Evolutionary conservation across 225 moss, liverwort and hornwort species (phyloP), one percentile per base, ranked within the genome.

Genomic region (Bryum argenteum): DNA sequence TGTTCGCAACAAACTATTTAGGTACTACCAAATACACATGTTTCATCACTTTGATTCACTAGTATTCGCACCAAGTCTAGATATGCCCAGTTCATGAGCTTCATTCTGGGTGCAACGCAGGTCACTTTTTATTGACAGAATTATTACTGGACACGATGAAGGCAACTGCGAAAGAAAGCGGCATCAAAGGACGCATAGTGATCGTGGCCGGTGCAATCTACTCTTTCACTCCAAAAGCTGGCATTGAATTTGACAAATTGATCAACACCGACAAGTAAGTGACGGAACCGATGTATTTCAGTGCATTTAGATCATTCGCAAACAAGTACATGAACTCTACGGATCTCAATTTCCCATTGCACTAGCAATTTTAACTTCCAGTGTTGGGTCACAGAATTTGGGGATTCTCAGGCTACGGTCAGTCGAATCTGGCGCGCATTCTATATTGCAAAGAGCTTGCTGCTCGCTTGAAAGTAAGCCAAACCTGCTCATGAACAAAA

Each of bases 1-100:
- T 79, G 77, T 87, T 87, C 21, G 81, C 81, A 17, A 87, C 84
- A 59, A 87, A 87, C 61, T 73, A 77, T 26, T 19, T 84, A 52
- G 87, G 87, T 81, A 73, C 54, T 12, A 0, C 3, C n/a, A n/a
- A n/a, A 61, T 6, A 33, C 33, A 6, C 5, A 4, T n/a, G n/a
- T n/a, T n/a, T 4, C 33, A 33, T 33, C 7, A 33, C 7, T 33
- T 33, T 6, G 7, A 18, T n/a, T 21, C 5, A 38, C 37, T 17
- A 17, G 48, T 48, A 48, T 48, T 48, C 18, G 20, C 19, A 64
- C 24, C 10, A 4, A 24, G 24, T 21, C 17, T 41, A 40, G 12
- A 38, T 3, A n/a, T 48, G 33, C 28, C n/a, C n/a, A n/a, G n/a
- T n/a, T n/a, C n/a, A n/a, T n/a, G n/a, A n/a, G n/a, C n/a, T n/a